phyloP scores from a whole-genome alignment of 352 stramenopile species.

The Globisporangium echinulatum region DNA sequence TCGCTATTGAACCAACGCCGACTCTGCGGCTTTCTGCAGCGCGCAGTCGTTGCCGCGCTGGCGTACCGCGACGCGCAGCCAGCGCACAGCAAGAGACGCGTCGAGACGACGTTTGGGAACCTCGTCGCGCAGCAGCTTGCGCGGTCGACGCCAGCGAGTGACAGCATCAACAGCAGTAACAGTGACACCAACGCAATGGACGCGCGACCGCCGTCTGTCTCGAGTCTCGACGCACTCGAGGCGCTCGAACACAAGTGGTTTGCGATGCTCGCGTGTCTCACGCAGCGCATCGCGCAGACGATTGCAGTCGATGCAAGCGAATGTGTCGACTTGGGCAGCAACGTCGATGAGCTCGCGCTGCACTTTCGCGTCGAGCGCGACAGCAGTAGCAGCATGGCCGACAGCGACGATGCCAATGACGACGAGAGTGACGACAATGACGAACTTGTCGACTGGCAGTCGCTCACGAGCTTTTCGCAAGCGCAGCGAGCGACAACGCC shows the following conservation, averaged over 20 bases:
- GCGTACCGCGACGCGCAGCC: slow-evolving; percentile 36
- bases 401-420: slow-evolving; percentile 7
- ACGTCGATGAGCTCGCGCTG: slow-evolving; percentile 34
- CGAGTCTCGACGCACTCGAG: slow-evolving; percentile 9
- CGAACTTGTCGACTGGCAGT: slow-evolving; percentile 45
- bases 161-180: neutral
- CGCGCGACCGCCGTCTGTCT: slow-evolving; percentile 2
- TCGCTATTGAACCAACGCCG: slow-evolving; percentile 55
- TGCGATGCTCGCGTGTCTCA: slow-evolving; percentile 22
- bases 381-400: neutral
- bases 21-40: slow-evolving; percentile 47
- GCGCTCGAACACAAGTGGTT: slow-evolving; percentile 38
- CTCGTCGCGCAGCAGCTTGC: slow-evolving; percentile 29
- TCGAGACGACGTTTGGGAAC: slow-evolving; percentile 71
- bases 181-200: too few relatives aligned
- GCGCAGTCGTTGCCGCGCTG: slow-evolving; percentile 28
- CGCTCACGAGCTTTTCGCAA: slow-evolving; percentile 20
- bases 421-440: slow-evolving; percentile 25
- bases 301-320: slow-evolving; percentile 18
- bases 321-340: slow-evolving; percentile 24
- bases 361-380: slow-evolving; percentile 17
- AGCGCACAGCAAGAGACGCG: slow-evolving; percentile 27
- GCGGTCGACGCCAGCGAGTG: neutral
- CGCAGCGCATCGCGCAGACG: slow-evolving; percentile 13
- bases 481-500: slow-evolving; percentile 4